phyloP scores from a whole-genome alignment of 176 grass and related monocot species.

The Zizania latifolia region DNA sequence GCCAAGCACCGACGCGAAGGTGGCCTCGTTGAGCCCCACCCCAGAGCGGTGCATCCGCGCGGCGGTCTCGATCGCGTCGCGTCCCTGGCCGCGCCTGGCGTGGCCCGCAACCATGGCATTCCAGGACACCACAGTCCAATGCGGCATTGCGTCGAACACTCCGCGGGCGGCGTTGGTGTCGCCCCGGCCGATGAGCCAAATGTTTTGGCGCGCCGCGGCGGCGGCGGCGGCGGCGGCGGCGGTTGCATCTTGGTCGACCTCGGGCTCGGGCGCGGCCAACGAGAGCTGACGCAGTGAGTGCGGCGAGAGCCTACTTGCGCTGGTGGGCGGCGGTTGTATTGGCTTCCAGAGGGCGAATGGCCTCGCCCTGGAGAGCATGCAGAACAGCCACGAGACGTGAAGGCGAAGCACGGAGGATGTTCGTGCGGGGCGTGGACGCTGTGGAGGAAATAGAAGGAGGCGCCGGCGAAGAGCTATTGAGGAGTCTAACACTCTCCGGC shows the following conservation, averaged over 20 bases:
- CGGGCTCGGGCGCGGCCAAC: not conserved
- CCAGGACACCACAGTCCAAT: constrained; percentile 19
- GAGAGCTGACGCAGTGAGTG: not conserved
- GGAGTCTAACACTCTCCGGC: not conserved
- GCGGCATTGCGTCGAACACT: constrained; percentile 41
- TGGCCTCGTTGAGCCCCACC: constrained; percentile 1
- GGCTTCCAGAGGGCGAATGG: not conserved
- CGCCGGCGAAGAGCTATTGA: not conserved
- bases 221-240: not conserved
- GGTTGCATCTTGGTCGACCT: not conserved
- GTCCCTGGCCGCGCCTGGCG: not conserved
- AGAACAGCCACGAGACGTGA: not conserved
- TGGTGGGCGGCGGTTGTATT: not conserved
- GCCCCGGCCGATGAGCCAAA: not conserved
- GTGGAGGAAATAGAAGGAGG: not conserved
- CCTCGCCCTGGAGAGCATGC: constrained; percentile 21
- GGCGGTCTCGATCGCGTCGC: constrained; percentile 11
- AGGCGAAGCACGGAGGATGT: not conserved
- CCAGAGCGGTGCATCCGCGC: constrained; percentile 28
- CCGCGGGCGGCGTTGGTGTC: not conserved
- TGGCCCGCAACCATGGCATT: constrained; percentile 25
- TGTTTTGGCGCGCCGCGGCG: not conserved
- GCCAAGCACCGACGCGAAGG: constrained; percentile 36
- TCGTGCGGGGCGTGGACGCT: not conserved
- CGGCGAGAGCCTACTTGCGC: not conserved